Base-by-base conservation (phyloP, 202 grass and related monocot genomes). In the Setaria italica region DNA sequence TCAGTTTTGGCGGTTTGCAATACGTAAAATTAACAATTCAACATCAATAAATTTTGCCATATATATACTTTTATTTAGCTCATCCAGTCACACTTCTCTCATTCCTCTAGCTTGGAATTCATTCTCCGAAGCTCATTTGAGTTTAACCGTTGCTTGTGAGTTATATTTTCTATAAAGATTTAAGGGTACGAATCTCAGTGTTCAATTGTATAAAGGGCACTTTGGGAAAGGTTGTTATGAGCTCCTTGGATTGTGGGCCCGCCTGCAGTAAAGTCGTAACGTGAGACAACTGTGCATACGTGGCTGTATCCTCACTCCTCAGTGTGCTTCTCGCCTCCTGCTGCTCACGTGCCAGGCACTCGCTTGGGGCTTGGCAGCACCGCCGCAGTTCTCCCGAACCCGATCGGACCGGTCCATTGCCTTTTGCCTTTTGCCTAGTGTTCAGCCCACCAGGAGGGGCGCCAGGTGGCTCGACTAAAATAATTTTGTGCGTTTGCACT, bases 251-350 rank as follows among this genome's bases (percentile, higher is more conserved):
- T 73, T 15, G 29, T 53, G 25, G 29, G 7, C 29, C 70, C 1
- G 7, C 10, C 8, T 19, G 8, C 1, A 4, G 70, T 53, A 73
- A 51, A 34, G 47, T 51, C 47, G 47, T 47, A 34, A 51, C 70
- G 21, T 73, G 70, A 29, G 47, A 73, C 70, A 51, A 73, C 47
- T 17, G 70, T 51, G 70, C 6, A 73, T 73, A 73, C 70, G 29
- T 53, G 70, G 47, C 47, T 2, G 21, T 34, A 73, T 73, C 7
- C 70, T 50, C 13, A 4, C 53, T 73, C 7, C 70, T 50, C 13
- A 4, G 6, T 3, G 43, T 12, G 69, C 21, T 9, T 4, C 47
- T 53, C 5, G 39, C 39, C 6, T 41, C 39, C 39, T 41, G 39
- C 39, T 15, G 29, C 29, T 73, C 70, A 73, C 70, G 47, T 73